Evolutionary conservation across 2,329 filamentous ascomycete genomes (phyloP), one percentile per base, ranked within the genome.

Genomic region (Fusarium liriodendri): DNA sequence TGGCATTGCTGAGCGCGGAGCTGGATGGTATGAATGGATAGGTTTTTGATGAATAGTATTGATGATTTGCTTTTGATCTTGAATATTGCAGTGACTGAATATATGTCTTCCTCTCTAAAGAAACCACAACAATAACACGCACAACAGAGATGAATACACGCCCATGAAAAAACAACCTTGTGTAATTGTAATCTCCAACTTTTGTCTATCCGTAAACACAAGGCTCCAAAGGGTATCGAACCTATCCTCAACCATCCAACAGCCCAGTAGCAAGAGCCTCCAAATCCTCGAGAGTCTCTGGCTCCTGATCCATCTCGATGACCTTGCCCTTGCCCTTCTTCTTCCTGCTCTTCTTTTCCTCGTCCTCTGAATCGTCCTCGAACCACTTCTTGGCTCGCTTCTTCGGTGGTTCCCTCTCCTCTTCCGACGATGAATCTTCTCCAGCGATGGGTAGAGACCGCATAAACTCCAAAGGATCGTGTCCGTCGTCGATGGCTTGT

Each of bases 311-410:
- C 76, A 90, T 87, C 83, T 89, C 89, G 78, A 92, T 87, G 55
- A 91, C 87, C 83, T 87, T 88, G 80, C 87, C 84, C 78, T 83
- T 85, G 66, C 81, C 80, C 78, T 83, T 85, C 78, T 83, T 84
- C 25, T 71, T 80, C 75, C 83, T 84, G 77, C 82, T 82, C 70
- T 80, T 79, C 59, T 78, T 77, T 59, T 80, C 79, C 58, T 82
- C 83, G 62, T 85, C 84, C 80, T 94, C 94, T 2, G 88, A 89
- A 69, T 92, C 91, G 69, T 92, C 89, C 81, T 95, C 87, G 84
- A 95, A 95, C 92, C 92, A 94, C 83, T 95, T 95, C 89, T 93
- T 94, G 69, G 88, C 85, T 82, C 89, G 92, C 87, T 84, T 84
- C 78, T 82, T 84, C 20, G 87, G 86, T 58, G 85, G 85, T 81